phyloP scores from a whole-genome alignment of 306 rosid species.

The Begonia peltatifolia region DNA sequence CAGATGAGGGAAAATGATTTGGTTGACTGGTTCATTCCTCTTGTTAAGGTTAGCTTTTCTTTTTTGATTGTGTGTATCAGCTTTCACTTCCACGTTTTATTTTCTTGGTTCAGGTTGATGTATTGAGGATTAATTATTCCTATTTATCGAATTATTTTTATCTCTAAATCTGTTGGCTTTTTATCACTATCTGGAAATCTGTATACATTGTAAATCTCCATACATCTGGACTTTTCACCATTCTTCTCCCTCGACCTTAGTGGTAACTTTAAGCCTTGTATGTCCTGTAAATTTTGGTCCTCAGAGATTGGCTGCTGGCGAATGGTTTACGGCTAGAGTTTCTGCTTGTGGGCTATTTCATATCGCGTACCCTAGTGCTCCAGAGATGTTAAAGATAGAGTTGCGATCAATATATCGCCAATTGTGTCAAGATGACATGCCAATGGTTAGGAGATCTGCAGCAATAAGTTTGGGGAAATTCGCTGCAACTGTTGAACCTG shows the following conservation, averaged over 20 bases:
- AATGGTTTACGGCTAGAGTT: conserved; percentile 97
- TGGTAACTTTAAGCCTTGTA: too few species aligned
- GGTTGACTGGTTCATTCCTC: conserved; percentile 73
- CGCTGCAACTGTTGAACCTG: conserved; percentile 83
- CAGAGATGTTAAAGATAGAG: conserved; percentile 60
- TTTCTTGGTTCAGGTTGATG: neutral
- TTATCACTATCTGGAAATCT: too few species aligned
- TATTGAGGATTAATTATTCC: too few species aligned
- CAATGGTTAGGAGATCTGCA: conserved; percentile 99
- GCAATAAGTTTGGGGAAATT: conserved; percentile 91
- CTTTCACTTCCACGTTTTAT: conserved; percentile 1
- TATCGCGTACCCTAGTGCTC: conserved; percentile 86
- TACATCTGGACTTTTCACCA: too few species aligned
- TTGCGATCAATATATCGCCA: conserved; percentile 75
- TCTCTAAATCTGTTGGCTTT: too few species aligned
- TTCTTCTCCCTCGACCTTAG: too few species aligned
- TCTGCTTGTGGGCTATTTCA: conserved; percentile 93
- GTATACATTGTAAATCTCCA: too few species aligned
- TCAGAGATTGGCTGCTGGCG: conserved; percentile 96
- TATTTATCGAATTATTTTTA: too few species aligned
- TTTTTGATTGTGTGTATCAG: neutral
- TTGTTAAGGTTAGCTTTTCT: conserved; percentile 59
- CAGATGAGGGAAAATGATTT: conserved; percentile 88
- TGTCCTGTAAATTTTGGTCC: conserved; percentile 4
- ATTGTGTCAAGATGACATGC: conserved; percentile 98